Evolutionary conservation across 331 rosid genomes (phyloP), one percentile per base, ranked within the genome.

Genomic region (Phaseolus coccineus): DNA sequence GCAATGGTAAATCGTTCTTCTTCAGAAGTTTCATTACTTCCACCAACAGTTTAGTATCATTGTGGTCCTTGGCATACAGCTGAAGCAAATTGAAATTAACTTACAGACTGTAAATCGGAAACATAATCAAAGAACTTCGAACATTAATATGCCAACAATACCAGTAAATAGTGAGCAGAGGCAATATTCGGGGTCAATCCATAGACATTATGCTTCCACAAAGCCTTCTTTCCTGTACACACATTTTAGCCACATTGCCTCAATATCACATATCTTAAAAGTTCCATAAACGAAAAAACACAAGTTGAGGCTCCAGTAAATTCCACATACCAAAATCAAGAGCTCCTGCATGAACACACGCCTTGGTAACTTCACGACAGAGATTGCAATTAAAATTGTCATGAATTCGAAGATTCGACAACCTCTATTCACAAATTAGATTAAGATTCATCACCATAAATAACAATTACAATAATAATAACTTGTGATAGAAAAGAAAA

Each of bases 91-190:
- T 66, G 28, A 67, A 67, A 83, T 66, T 19, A 78, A 65, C 72
- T 82, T 76, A 86, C 59, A 52, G 78, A 30, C 30, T 51, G 73
- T 46, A 69, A 80, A 77, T 40, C 14, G 35, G 65, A 72, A 65
- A 82, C 68, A 77, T 25, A 40, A 72, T 30, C 12, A 58, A 73
- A 83, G 35, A 77, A 57, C 15, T 33, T 4, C 77, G 52, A 78
- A 77, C 76, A 76, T 22, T n/a, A 37, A 64, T 27, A 73, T 73
- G 75, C 42, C 24, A 62, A 82, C 40, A 68, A 79, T 87, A 96
- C 99, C 98, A 96, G 89, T 78, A 93, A 81, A 82, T 89, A 83
- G 84, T 96, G 92, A 3, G 91, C 98, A 71, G 99, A 91, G 77
- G 87, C 92, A 39, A 91, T 63, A 78, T 79, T 88, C 2, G 99